Evolutionary conservation across 768 basidiomycete genomes (phyloP).

Genomic region (Cystofilobasidium ferigula): DNA sequence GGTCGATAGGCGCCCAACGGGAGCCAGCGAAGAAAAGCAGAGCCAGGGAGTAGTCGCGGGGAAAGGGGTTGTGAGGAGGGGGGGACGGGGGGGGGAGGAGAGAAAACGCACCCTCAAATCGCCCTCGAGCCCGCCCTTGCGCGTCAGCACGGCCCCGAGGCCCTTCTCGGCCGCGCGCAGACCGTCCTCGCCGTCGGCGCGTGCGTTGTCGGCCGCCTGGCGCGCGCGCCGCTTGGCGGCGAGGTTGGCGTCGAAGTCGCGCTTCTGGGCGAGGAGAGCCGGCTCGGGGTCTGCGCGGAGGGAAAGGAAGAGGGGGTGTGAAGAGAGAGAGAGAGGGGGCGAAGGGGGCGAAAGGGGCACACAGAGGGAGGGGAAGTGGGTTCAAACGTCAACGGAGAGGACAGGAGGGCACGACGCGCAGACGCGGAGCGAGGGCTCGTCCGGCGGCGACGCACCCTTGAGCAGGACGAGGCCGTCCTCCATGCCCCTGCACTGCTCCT

Average conservation of each 20-base stretch:
- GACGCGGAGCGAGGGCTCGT: no score
- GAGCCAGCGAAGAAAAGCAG: no score
- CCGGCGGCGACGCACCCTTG: slow-evolving; percentile 2
- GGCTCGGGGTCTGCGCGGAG: slow-evolving; percentile 13
- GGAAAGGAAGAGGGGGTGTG: neutral
- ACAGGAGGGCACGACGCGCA: no score
- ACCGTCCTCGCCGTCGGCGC: slow-evolving; percentile 7
- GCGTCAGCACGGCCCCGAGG: neutral
- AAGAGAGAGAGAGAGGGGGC: neutral
- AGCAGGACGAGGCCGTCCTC: slow-evolving; percentile 27
- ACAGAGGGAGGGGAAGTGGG: no score
- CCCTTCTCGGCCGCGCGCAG: slow-evolving; percentile 14
- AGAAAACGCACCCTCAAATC: slow-evolving; percentile 11
- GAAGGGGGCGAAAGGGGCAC: neutral
- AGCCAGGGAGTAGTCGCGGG: neutral
- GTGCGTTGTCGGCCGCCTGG: neutral
- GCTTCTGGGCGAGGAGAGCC: slow-evolving; percentile 22
- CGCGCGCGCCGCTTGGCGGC: no score
- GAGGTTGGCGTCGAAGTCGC: neutral
- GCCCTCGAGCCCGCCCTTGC: slow-evolving; percentile 12
- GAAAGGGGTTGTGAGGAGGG: neutral
- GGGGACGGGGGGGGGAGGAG: neutral
- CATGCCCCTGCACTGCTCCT: slow-evolving; percentile 21
- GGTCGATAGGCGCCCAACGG: no score
- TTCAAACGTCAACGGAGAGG: no score